Percentiles rank a stretch among this genome's conserved stretches.
Conservation (phyloP, 768 basidiomycete genomes). For the Gymnopilus junonius region DNA sequence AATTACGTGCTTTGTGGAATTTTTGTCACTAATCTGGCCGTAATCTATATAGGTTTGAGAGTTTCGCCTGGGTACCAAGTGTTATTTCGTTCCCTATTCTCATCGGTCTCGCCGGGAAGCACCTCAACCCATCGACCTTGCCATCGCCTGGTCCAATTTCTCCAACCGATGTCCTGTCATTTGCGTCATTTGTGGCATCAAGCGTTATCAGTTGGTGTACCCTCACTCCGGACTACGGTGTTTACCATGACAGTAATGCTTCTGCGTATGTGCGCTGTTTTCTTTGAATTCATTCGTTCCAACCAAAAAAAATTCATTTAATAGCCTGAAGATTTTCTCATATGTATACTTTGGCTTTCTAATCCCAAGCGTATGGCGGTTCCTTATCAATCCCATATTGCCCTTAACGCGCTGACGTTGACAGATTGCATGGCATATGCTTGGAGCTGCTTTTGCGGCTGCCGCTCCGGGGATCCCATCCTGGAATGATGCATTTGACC, state of each 20-base stretch:
- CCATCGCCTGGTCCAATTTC: slow-evolving; percentile 31
- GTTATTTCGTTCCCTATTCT: slow-evolving; percentile 65
- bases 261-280: slow-evolving; percentile 28
- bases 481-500: slow-evolving; percentile 59
- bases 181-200: slow-evolving; percentile 42
- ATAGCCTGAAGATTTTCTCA: slow-evolving; percentile 59
- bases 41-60: slow-evolving; percentile 47
- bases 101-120: slow-evolving; percentile 65
- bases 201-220: slow-evolving; percentile 46
- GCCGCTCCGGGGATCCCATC: slow-evolving; percentile 57
- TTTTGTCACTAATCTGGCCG: too few relatives aligned
- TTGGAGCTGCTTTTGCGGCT: slow-evolving; percentile 72
- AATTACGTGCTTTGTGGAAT: background rate
- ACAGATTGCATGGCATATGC: slow-evolving; percentile 47
- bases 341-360: slow-evolving; percentile 71
- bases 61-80: slow-evolving; percentile 70
- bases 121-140: slow-evolving; percentile 46
- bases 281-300: background rate
- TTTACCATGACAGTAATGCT: slow-evolving; percentile 41
- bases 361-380: slow-evolving; percentile 62
- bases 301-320: background rate
- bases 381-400: too few relatives aligned
- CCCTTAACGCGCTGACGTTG: slow-evolving; percentile 25
- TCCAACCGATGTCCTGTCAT: slow-evolving; percentile 37
- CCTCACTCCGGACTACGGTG: slow-evolving; percentile 48